Evolutionary conservation across 73 alveolate genomes (phyloP), one percentile per base, ranked within the genome.

Genomic region (Halteria grandinella): DNA sequence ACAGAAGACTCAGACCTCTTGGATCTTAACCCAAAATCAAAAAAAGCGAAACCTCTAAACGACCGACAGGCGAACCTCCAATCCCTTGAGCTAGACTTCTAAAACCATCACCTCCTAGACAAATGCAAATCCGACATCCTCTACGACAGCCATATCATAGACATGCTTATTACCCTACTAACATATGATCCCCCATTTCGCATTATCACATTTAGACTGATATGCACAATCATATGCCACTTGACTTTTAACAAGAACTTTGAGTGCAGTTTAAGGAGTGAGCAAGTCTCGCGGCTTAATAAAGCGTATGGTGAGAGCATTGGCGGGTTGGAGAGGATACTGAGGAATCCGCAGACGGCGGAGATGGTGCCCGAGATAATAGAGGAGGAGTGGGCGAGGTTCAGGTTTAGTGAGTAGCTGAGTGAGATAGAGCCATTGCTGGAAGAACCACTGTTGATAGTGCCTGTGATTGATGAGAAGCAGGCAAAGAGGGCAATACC

Each of bases 151-250:
- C 55, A 70, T 15, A 52, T 80, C 1, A 28, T 80, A n/a, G 77
- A 80, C 44, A 25, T 25, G 45, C 44, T 80, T 0, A 33, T 80
- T 12, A 50, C 69, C 40, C 32, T 80, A 21, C 44, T 63, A 0
- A 27, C 21, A 1, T 43, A 51, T 17, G 90, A 80, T 49, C 84
- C 90, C 7, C 90, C 90, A 8, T 69, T 80, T 24, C 53, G 91
- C 32, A 41, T 76, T 25, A 47, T 82, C 10, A 82, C 91, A 1
- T 54, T 82, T 32, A 70, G 58, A 39, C 28, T 70, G 20, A 31
- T 82, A 27, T 37, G 86, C 48, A 63, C 43, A 10, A 18, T 82
- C 14, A 50, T 76, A 20, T 39, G 74, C 44, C 69, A 69, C 36
- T 41, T 80, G 51, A 34, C 79, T 1, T 69, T 7, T 41, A 80